Evolutionary conservation across 1,284 basidiomycete genomes (phyloP), one percentile per base, ranked within the genome.

Genomic region (Boletus smithii): DNA sequence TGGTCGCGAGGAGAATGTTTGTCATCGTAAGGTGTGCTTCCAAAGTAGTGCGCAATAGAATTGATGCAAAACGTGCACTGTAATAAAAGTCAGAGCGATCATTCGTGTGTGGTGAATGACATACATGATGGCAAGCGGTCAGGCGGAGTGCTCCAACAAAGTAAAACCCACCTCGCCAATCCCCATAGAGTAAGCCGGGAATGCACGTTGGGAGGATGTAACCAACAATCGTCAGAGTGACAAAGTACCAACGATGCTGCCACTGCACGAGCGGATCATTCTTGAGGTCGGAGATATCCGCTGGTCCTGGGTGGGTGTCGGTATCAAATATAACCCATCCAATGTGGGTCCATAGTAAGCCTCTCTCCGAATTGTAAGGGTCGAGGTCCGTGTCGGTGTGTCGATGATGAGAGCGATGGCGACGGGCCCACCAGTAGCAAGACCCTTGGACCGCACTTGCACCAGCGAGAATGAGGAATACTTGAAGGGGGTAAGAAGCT

Each of bases 281-380:
- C 47, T 73, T 74, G 36, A 95, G 70, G 70, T 95, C 92, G n/a
- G 85, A 85, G 44, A 85, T 72, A 63, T 95, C 91, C 35, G 85
- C 83, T 22, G 78, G 73, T 11, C 92, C 92, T 23, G 89, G 83
- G 59, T 79, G 85, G 42, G 86, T 74, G 49, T 80, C 73, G 29
- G 91, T 85, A 67, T 89, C 89, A 67, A 94, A 77, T 51, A 95
- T 62, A 79, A 94, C 89, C 92, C 92, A 95, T 26, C 91, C 91
- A 44, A 94, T 73, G 69, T 95, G 91, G 5, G 90, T 83, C 81
- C 85, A 88, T n/a, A 85, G 59, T 18, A 88, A 67, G 4, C 92
- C 92, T 53, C 88, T 80, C 62, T 88, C 81, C 4, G 92, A 85
- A 57, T 88, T 83, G 72, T 95, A 95, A 6, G 92, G 92, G 68